phyloP scores from a whole-genome alignment of 192 early-diverging fungal species.

The Gamsiella multidivaricata region DNA sequence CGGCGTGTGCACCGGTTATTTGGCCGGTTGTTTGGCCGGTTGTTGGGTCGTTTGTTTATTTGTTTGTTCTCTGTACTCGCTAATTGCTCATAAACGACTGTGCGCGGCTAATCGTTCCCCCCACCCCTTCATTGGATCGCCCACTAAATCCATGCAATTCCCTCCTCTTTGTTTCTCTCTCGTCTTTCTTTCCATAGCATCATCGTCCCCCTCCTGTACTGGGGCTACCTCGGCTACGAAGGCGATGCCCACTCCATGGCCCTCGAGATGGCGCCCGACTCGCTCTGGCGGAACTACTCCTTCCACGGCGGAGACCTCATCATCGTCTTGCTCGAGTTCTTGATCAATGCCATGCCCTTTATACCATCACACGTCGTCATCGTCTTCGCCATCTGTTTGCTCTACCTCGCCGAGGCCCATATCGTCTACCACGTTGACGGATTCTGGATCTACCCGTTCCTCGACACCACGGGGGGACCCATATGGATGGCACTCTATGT shows the following conservation, averaged over 20 bases:
- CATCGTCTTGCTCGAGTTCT: constrained; percentile 30
- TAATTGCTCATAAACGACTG: constrained; percentile 20
- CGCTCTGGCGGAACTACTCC: constrained; percentile 47
- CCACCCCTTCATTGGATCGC: neutral
- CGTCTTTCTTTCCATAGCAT: constrained; percentile 15
- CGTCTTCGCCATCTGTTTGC: constrained; percentile 22
- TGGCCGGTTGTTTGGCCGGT: neutral
- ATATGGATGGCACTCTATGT: constrained; percentile 36
- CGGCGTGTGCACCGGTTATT: too few relatives aligned
- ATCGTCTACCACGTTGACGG: constrained; percentile 36
- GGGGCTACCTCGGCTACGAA: constrained; percentile 17
- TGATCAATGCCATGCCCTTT: constrained; percentile 44
- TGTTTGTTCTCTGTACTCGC: constrained; percentile 5
- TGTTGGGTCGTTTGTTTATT: neutral
- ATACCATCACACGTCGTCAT: constrained; percentile 28
- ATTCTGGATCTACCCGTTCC: constrained; percentile 47
- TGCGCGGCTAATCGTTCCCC: constrained; percentile 25
- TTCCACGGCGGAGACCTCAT: constrained; percentile 47
- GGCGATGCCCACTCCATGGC: constrained; percentile 32
- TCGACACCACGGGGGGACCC: constrained; percentile 25
- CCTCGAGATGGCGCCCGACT: neutral
- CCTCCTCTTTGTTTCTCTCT: neutral
- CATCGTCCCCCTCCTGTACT: constrained; percentile 41
- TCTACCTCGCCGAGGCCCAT: constrained; percentile 35
- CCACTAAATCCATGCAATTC: too few relatives aligned